phyloP scores from a whole-genome alignment of 2,329 filamentous ascomycete genomes.

The Claviceps sp. region DNA sequence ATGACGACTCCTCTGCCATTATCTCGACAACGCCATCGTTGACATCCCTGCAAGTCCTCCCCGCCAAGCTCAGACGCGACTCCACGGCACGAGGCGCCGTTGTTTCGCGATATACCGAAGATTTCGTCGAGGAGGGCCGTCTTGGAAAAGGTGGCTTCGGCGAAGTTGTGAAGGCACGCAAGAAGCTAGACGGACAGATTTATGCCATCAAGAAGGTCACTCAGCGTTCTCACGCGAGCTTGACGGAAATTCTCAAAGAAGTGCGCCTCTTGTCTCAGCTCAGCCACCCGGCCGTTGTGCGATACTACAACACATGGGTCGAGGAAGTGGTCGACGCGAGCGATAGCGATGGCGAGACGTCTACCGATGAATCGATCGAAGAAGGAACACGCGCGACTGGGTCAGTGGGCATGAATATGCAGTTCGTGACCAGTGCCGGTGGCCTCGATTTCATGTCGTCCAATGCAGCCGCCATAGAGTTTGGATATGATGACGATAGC shows the following conservation, averaged over 20 bases:
- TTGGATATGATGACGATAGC: conserved; percentile 48
- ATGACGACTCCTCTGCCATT: conserved; percentile 28
- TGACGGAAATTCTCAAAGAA: conserved; percentile 73
- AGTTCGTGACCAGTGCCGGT: conserved; percentile 59
- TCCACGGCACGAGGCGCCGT: conserved; percentile 39
- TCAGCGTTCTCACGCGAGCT: conserved; percentile 61
- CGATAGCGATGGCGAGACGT: conserved; percentile 44
- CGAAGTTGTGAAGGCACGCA: conserved; percentile 87
- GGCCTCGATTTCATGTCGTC: conserved; percentile 92
- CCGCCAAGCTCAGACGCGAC: conserved; percentile 43
- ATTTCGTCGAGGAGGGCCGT: conserved; percentile 81
- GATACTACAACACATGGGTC: conserved; percentile 93
- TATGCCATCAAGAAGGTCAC: conserved; percentile 97
- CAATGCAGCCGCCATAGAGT: conserved; percentile 58
- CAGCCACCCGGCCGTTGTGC: conserved; percentile 74
- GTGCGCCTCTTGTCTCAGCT: conserved; percentile 83
- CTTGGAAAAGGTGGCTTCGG: conserved; percentile 92
- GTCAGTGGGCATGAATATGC: conserved; percentile 31
- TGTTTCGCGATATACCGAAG: conserved; percentile 68
- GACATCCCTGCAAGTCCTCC: conserved; percentile 28
- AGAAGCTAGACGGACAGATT: conserved; percentile 83
- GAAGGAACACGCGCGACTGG: conserved; percentile 23
- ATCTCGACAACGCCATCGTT: conserved; percentile 29
- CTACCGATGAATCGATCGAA: conserved; percentile 32
- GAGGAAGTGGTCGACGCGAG: conserved; percentile 50